Evolutionary conservation across 768 basidiomycete species (phyloP), one percentile per base, ranked within the genome.

Genomic region (Rhodosporidiobolus sp.): DNA sequence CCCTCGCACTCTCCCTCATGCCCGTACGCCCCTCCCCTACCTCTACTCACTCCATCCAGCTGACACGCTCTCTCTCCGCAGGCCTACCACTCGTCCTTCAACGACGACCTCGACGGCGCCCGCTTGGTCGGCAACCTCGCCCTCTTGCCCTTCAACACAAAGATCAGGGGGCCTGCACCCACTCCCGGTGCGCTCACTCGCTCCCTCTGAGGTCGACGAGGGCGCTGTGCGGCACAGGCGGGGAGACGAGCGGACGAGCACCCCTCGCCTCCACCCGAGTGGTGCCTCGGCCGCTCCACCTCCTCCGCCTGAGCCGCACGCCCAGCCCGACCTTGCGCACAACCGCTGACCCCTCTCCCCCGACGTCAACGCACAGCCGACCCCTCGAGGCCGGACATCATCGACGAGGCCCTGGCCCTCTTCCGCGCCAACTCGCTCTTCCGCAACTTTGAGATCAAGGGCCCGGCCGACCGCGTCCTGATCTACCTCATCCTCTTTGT

Each of bases 401-500:
- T 98, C 76, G 94, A 97, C 82, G 96, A 99, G 83, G 89, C 93
- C 3, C 85, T 99, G 57, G 91, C 95, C 83, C 88, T 98, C 71
- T 99, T 99, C 84, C 90, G 96, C 66, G 94, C 95, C 79, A 99
- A 99, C 83, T 96, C 94, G 49, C 89, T 99, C 72, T 99, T 99
- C 84, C 90, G 96, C 79, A 98, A 98, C 84, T 99, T 98, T 78
- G 96, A 99, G 85, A 98, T 99, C 87, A 95, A 97, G 35, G 73
- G 75, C 24, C 52, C 63, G 3, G 78, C 75, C 16, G 78, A 79
- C 65, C 62, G 78, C n/a, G 66, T 92, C 52, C 86, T 99, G 79
- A 98, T 99, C 84, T 87, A 98, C 81, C 88, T 98, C 79, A 96
- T 98, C 81, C 89, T 99, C 80, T 99, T 90, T 83, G 88, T 97